These are phyloP conservation scores for Lasiodiplodia sp. DNA, from an alignment of 2,329 filamentous ascomycete species.

Conservation along the genomic window DNA sequence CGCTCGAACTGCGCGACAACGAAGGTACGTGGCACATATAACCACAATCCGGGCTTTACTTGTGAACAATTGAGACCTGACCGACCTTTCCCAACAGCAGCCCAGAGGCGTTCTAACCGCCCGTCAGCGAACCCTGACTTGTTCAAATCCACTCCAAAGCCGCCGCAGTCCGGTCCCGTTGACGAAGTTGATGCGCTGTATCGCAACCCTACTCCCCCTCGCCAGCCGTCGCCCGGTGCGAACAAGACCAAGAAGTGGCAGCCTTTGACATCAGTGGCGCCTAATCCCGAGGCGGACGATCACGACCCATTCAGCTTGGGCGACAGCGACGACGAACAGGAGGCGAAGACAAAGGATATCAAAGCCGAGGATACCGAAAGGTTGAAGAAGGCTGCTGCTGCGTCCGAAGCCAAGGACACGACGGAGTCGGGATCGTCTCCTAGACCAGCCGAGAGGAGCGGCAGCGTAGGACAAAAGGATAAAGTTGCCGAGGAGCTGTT, in stretches of 20 bases:
- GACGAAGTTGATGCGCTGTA: conserved; percentile 84
- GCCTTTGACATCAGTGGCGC: conserved; percentile 84
- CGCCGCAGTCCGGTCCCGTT: conserved; percentile 66
- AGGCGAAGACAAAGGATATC: conserved; percentile 71
- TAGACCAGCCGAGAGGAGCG: conserved; percentile 49
- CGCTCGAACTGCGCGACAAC: conserved; percentile 67
- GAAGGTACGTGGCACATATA: conserved; percentile 54
- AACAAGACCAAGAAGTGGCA: conserved; percentile 93
- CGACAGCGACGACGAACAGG: conserved; percentile 92
- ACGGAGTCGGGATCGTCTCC: conserved; percentile 25
- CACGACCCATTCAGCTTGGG: conserved; percentile 97
- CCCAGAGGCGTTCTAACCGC: conserved; percentile 65
- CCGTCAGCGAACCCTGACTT: conserved; percentile 78
- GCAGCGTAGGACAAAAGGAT: conserved; percentile 53
- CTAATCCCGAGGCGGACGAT: conserved; percentile 78
- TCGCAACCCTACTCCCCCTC: conserved; percentile 52
- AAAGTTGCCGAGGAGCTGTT: conserved; percentile 56
- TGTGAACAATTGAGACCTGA: conserved; percentile 14
- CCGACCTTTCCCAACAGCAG: conserved; percentile 52
- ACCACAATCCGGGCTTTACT: neutral
- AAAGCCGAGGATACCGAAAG: conserved; percentile 61
- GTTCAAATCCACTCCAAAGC: conserved; percentile 72
- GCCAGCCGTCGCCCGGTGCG: conserved; percentile 40
- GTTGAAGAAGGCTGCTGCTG: conserved; percentile 57
- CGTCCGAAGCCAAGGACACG: conserved; percentile 54